Percentiles rank a stretch among this genome's conserved stretches.
Evolutionary conservation across 345 rosid species (phyloP).

Genomic region (Schrenkiella parvula): DNA sequence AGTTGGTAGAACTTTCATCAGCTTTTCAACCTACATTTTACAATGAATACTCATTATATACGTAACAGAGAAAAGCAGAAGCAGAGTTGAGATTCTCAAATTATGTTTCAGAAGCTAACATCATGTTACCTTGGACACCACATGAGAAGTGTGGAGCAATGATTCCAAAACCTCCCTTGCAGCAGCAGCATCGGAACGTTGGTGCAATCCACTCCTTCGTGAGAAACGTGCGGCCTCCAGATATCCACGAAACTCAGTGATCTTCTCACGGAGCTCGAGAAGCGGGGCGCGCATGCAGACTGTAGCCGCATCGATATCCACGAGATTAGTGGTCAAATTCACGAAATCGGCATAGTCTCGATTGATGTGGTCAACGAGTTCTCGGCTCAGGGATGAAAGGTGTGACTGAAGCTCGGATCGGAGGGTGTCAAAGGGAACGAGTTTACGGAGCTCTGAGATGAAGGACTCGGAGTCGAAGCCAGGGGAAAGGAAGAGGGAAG

Average conservation of each 20-base stretch:
- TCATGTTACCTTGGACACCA: constrained; percentile 74
- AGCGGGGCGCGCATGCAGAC: constrained; percentile 94
- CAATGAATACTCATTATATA: neutral
- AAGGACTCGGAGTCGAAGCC: constrained; percentile 79
- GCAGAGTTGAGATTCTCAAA: neutral
- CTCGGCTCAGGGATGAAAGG: constrained; percentile 82
- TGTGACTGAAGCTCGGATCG: constrained; percentile 83
- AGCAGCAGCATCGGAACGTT: constrained; percentile 84
- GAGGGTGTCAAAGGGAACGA: constrained; percentile 89
- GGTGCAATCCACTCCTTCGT: constrained; percentile 66
- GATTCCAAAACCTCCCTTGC: constrained; percentile 81
- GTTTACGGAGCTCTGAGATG: constrained; percentile 87
- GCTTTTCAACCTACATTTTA: constrained; percentile 74
- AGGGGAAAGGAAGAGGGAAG: constrained; percentile 76
- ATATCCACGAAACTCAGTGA: constrained; percentile 63
- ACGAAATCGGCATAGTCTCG: constrained; percentile 94
- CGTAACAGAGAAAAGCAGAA: neutral
- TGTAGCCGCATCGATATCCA: constrained; percentile 81
- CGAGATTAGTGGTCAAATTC: constrained; percentile 87
- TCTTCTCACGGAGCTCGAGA: constrained; percentile 81
- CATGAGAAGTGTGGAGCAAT: constrained; percentile 84
- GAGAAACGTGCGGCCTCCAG: constrained; percentile 65
- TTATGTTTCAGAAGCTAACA: neutral
- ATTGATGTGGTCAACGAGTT: constrained; percentile 89
- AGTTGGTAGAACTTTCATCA: constrained; percentile 82